Conservation (phyloP, 2,329 filamentous ascomycete species). For the Arthrobotrys iridis region DNA sequence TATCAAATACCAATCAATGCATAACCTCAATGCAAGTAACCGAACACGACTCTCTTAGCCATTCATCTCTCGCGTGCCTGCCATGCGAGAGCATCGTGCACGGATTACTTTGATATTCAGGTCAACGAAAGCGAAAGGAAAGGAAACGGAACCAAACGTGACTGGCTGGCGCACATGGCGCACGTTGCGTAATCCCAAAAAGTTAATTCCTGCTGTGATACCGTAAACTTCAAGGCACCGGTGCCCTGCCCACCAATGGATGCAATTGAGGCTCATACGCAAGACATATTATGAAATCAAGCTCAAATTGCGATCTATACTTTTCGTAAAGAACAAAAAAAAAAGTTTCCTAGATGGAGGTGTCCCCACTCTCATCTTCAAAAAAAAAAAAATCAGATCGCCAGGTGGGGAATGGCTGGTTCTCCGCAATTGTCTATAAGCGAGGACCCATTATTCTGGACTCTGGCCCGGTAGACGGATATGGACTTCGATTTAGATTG, state of each 20-base stretch:
- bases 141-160: neutral
- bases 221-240: conserved; percentile 1
- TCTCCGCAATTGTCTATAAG: conserved; percentile 18
- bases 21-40: conserved; percentile 15
- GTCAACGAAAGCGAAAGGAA: neutral
- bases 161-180: neutral
- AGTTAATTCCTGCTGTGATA: conserved; percentile 19
- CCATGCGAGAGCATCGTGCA: conserved; percentile 5
- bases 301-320: conserved; percentile 25
- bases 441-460: conserved; percentile 6
- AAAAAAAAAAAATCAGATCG: neutral
- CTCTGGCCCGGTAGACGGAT: conserved; percentile 7
- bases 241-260: neutral
- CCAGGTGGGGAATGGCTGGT: neutral
- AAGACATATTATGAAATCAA: neutral
- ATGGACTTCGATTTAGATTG: too few relatives aligned
- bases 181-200: conserved; percentile 30
- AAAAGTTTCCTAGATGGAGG: neutral
- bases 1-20: conserved; percentile 18
- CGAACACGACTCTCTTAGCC: conserved; percentile 1
- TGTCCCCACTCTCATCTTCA: neutral
- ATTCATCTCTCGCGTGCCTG: conserved; percentile 12
- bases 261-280: conserved; percentile 1
- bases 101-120: conserved; percentile 10
- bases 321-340: neutral